Evolutionary conservation across 176 grass and related monocot genomes (phyloP), one percentile per base, ranked within the genome.

Genomic region (Poa annua): DNA sequence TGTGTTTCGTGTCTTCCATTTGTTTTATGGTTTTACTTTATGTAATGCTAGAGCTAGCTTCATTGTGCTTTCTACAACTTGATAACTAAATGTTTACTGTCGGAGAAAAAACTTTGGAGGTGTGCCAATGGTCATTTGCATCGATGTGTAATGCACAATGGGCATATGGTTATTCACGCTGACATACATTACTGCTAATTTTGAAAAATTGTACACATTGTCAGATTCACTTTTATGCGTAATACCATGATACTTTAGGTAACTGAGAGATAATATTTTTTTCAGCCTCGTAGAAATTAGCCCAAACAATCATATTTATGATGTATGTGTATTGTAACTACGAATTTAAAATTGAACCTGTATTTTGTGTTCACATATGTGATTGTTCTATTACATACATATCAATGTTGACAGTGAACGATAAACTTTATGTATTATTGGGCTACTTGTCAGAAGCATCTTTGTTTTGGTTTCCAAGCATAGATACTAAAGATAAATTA

Each of bases 401-500:
- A 36, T 56, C 51, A 57, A 57, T 76, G 19, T n/a, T 5, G 19
- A 24, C 20, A 24, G 10, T 35, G 49, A 51, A 62, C n/a, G 11
- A 2, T 34, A 21, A 22, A n/a, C 48, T 32, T 14, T 50, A 49
- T 13, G 16, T 15, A 16, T 45, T 19, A 19, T 42, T 50, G 29
- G 4, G 4, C 11, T 35, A 35, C 16, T 75, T 59, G 51, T 70
- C 21, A 29, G 9, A 41, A 85, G 8, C 19, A 54, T 70, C 17
- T 15, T 4, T 21, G 14, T 76, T 82, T 24, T 77, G 8, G 32
- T 87, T 71, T 52, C 62, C 38, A 56, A 11, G 41, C 51, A 33
- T 51, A 50, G 26, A 11, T 42, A 3, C 10, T 54, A 20, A 29
- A 52, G 20, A 50, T 72, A 20, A 61, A 22, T 13, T 20, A 29